phyloP scores from a whole-genome alignment of 164 flowering plant genomes.

The Magnolia sinica region DNA sequence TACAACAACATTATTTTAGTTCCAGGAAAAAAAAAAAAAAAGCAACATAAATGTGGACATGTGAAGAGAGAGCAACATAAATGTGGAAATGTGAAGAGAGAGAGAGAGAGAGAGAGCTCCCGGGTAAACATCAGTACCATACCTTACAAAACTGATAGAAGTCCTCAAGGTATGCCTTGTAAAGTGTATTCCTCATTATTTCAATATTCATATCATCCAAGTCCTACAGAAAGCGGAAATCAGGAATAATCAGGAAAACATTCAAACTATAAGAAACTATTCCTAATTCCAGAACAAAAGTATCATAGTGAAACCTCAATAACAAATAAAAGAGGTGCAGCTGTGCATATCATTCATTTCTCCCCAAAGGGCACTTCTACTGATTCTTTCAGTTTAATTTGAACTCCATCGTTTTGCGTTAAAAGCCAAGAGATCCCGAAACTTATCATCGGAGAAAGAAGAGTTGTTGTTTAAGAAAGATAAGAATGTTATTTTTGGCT shows the following conservation, averaged over 20 bases:
- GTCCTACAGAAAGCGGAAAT: conserved; percentile 46
- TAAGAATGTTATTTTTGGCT: neutral
- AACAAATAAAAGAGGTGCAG: neutral
- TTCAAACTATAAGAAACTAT: neutral
- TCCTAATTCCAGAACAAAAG: neutral
- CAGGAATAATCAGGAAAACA: conserved; percentile 3
- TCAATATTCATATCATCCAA: conserved; percentile 99
- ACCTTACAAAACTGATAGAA: conserved; percentile 95
- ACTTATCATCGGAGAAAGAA: neutral
- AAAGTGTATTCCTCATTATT: conserved; percentile 98
- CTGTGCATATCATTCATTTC: too few species aligned
- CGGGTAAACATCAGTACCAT: conserved; percentile 3
- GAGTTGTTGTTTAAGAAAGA: neutral
- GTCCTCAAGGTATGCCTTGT: conserved; percentile 98
- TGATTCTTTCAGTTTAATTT: too few species aligned
- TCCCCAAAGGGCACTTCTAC: too few species aligned
- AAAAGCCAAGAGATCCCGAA: neutral
- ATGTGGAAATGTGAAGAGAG: too few species aligned
- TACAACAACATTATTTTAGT: conserved; percentile 6
- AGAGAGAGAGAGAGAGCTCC: neutral
- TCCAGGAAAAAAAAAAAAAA: neutral
- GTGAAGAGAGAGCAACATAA: neutral
- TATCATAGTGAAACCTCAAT: neutral
- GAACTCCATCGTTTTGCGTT: neutral
- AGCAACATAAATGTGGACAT: neutral